Base-by-base conservation (phyloP, 2,329 filamentous ascomycete genomes). In the Stachybotrys elegans region DNA sequence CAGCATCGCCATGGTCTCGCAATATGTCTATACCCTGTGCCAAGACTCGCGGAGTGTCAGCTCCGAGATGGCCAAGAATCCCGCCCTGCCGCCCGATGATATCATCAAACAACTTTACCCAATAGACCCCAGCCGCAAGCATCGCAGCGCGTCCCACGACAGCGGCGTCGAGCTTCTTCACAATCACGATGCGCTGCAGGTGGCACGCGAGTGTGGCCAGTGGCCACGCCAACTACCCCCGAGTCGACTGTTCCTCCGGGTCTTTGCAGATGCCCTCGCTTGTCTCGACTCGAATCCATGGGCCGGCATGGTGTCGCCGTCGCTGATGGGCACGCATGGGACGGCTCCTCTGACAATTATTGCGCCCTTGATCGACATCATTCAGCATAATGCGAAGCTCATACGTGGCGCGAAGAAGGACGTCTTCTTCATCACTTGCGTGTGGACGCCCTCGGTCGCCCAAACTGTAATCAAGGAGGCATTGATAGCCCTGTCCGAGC, bases 341-440 rank as follows among this genome's bases (percentile, higher is more conserved):
- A 76, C 78, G 0, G 65, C 85, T 8, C 86, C 85, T 0, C 61
- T 91, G 50, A 85, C 83, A 0, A 75, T 89, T 32, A 79, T 91
- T 22, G 58, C 62, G 7, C 62, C 62, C 0, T 39, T 65, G 27
- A 52, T 83, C 1, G 86, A 91, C 57, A 79, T 90, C 22, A 79
- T 79, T 48, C 74, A 84, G 1, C 86, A 91, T 59, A 85, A 88
- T 66, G 80, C 84, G 2, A 90, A 91, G 52, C 69, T 88, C 17
- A 91, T 92, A 25, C 85, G 76, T 3, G 73, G 82, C 4, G 87
- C 87, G 0, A 74, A 88, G 54, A 76, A 75, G 25, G 87, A 92
- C 54, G 79, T 92, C 1, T 81, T 86, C 44, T 68, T 91, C 9
- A 82, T 82, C 0, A 91, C 87, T 0, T 89, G 88, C 53, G 88